Evolutionary conservation across 257 asterid genomes (phyloP).

Genomic region (Nicotiana tabacum): DNA sequence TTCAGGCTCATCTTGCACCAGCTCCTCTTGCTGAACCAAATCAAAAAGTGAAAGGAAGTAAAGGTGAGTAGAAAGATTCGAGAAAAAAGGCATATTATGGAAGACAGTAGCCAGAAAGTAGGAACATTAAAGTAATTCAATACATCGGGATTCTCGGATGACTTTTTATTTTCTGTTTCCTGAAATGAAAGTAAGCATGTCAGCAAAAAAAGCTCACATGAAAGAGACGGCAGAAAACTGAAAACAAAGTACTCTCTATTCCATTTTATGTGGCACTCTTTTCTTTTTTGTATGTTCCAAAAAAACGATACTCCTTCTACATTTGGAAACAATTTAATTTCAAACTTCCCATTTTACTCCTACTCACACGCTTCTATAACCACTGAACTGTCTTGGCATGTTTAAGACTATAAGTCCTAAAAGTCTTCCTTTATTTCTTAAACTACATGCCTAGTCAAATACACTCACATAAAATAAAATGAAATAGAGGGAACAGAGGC

Average conservation of each 20-base stretch:
- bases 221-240: slow-evolving; percentile 2
- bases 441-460: background rate
- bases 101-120: background rate
- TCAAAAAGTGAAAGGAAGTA: background rate
- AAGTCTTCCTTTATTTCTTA: background rate
- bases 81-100: background rate
- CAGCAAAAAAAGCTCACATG: background rate
- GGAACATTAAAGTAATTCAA: background rate
- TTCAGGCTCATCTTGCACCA: slow-evolving; percentile 12
- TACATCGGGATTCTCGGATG: slow-evolving; percentile 10
- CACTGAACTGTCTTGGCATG: background rate
- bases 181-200: background rate
- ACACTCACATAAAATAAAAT: background rate
- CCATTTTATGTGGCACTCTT: background rate
- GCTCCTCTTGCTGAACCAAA: slow-evolving; percentile 3
- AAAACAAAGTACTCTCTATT: background rate
- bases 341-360: background rate
- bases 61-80: background rate
- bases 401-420: background rate
- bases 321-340: background rate
- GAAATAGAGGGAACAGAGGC: background rate
- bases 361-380: background rate
- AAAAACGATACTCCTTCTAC: background rate
- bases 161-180: slow-evolving; percentile 13
- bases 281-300: background rate